Base-by-base conservation (phyloP, 306 rosid species). In the Pueraria montana region DNA sequence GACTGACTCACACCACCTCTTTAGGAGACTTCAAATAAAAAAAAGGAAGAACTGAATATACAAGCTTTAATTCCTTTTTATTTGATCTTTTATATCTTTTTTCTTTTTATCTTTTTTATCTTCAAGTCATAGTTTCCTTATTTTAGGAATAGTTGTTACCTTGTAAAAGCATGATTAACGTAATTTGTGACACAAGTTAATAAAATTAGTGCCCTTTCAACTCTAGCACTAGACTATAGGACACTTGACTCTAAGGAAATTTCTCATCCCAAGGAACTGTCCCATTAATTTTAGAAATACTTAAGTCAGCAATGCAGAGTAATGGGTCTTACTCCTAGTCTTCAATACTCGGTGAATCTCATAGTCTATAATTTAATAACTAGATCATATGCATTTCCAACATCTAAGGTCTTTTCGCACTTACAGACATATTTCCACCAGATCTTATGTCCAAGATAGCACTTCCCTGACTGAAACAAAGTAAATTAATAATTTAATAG, bases 391-490 rank as follows among this genome's bases (percentile, higher is more conserved):
- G 23, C 40, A 30, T 72, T 63, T 56, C 12, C 27, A 68, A 69
- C 79, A 67, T 73, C 40, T 17, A 26, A 52, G 76, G 38, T 18
- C 38, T 11, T 77, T 80, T 77, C 17, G n/a, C 74, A 92, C 98
- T 91, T 88, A 94, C 98, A 63, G 86, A 67, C 96, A 94, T 92
- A 87, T 90, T 92, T 84, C 98, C 98, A 58, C 98, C 98, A 8
- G 91, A 82, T 38, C 36, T 84, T 72, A 87, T 23, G 87, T 94
- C 98, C 90, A 94, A 84, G 30, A 83, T 0, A 81, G 98, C 91
- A 83, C 98, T 94, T 87, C 98, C 98, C 72, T 94, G 92, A 83
- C 98, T 94, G 92, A 84, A 89, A 90, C 81, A 89, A 89, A 80
- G 80, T 80, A 38, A 79, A 84, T 55, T 14, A 43, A 52, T 18